A percentile compares a stretch with the other conserved stretches of the same genome.
Conservation (phyloP, 306 rosid genomes). For the Rubus parviflorus region DNA sequence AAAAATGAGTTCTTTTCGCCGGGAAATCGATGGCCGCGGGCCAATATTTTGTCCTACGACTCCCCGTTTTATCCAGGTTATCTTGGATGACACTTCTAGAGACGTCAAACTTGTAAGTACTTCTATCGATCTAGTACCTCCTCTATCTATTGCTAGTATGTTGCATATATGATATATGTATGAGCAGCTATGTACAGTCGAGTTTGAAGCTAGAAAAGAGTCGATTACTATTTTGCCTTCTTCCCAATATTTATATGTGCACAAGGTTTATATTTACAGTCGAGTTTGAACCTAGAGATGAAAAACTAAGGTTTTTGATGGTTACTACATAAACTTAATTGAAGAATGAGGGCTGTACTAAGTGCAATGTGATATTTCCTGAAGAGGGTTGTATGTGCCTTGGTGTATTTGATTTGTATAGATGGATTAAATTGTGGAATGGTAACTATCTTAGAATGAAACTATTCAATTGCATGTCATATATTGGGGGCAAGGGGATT, state of each 20-base stretch:
- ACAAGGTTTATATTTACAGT: too few relatives aligned
- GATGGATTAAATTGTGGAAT: background rate
- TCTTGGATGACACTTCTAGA: background rate
- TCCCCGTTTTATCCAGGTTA: slow-evolving; percentile 17
- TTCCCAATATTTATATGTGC: background rate
- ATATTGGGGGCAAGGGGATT: background rate
- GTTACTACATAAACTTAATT: background rate
- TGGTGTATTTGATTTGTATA: background rate
- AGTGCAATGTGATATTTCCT: background rate
- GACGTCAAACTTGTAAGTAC: slow-evolving; percentile 9
- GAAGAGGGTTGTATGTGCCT: background rate
- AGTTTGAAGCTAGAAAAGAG: background rate
- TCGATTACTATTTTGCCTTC: background rate
- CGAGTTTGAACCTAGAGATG: background rate
- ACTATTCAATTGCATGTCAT: background rate
- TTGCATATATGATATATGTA: background rate
- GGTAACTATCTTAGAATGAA: background rate
- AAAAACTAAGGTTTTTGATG: background rate
- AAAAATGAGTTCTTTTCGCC: background rate
- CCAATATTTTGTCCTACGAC: background rate
- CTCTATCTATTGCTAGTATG: background rate
- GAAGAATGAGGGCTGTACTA: background rate
- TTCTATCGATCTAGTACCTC: background rate
- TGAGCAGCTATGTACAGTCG: background rate
- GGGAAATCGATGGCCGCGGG: background rate